A percentile compares a stretch with the other conserved stretches of the same genome.
These are phyloP conservation scores for Desmodesmus armatus DNA, from an alignment of 139 green algal genomes.

Conservation along the genomic window DNA sequence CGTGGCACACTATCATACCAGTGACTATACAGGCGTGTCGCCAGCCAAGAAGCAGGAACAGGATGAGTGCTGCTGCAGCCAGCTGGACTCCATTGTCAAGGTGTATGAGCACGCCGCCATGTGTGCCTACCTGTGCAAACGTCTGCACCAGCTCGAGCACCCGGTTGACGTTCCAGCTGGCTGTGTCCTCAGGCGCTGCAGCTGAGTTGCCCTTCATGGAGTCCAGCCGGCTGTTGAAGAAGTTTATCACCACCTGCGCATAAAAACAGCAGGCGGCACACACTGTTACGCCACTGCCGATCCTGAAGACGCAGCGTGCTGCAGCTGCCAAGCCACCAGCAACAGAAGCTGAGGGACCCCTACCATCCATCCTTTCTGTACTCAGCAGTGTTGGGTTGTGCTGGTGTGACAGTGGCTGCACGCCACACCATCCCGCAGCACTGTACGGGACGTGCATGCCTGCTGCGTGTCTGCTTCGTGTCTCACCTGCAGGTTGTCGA, in stretches of 20 bases:
- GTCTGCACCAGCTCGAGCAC: constrained; percentile 40
- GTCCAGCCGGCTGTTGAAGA: constrained; percentile 75
- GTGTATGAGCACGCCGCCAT: too few species aligned
- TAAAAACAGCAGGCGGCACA: constrained; percentile 75
- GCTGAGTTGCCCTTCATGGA: constrained; percentile 42
- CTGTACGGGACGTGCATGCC: too few species aligned
- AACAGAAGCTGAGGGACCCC: background rate
- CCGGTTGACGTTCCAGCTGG: constrained; percentile 26
- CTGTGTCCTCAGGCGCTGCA: constrained; percentile 13
- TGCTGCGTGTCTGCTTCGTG: too few species aligned
- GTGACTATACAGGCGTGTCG: too few species aligned
- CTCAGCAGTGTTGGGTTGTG: too few species aligned
- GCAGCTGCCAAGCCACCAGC: background rate
- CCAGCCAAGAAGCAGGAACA: too few species aligned
- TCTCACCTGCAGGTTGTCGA: constrained; percentile 76
- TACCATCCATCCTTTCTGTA: background rate
- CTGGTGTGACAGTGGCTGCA: too few species aligned
- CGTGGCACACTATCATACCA: too few species aligned
- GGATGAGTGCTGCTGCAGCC: too few species aligned
- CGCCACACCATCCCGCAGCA: too few species aligned
- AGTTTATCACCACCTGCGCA: constrained; percentile 56
- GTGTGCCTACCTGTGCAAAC: constrained; percentile 44
- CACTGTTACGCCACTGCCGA: constrained; percentile 65
- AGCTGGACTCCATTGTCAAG: too few species aligned
- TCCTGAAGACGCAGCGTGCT: too few species aligned